These are phyloP conservation scores for Avena sativa DNA, from an alignment of 176 grass and related monocot species.

Conservation along the genomic window DNA sequence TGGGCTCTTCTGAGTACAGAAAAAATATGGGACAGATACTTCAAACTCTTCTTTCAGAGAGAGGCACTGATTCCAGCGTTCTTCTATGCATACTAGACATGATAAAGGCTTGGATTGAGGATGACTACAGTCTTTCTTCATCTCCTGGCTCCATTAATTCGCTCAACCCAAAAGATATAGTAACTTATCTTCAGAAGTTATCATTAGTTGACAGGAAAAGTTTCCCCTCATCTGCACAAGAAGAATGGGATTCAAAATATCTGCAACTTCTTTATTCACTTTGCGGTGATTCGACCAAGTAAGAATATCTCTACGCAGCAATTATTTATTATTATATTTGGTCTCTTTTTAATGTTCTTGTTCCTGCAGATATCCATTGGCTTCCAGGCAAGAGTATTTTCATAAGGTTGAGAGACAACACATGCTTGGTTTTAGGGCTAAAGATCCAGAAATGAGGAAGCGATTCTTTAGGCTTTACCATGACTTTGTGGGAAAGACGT, in stretches of 20 bases:
- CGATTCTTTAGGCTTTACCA: constrained; percentile 92
- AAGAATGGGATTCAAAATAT: constrained; percentile 97
- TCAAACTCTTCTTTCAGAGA: constrained; percentile 83
- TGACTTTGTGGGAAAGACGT: constrained; percentile 70
- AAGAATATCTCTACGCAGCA: constrained; percentile 50
- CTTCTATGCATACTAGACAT: constrained; percentile 90
- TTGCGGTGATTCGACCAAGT: constrained; percentile 89
- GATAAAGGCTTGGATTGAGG: constrained; percentile 95
- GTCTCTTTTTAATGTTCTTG: constrained; percentile 43
- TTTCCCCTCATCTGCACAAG: constrained; percentile 65
- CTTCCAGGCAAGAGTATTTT: constrained; percentile 84
- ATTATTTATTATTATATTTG: constrained; percentile 31
- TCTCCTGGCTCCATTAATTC: constrained; percentile 61
- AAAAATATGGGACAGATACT: constrained; percentile 86
- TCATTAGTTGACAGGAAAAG: constrained; percentile 90
- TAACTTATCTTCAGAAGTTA: constrained; percentile 95
- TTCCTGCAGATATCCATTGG: constrained; percentile 70
- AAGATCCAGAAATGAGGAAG: constrained; percentile 89
- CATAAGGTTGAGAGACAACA: constrained; percentile 91
- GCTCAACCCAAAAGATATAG: constrained; percentile 81
- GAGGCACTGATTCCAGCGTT: constrained; percentile 76
- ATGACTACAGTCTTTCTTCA: constrained; percentile 65
- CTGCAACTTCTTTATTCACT: constrained; percentile 88
- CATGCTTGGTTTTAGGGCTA: constrained; percentile 95
- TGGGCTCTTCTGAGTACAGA: constrained; percentile 75